A percentile compares a stretch with the other conserved stretches of the same genome.
phyloP scores from a whole-genome alignment of 805 yeast genomes.

The Saccharomycopsis sp. region DNA sequence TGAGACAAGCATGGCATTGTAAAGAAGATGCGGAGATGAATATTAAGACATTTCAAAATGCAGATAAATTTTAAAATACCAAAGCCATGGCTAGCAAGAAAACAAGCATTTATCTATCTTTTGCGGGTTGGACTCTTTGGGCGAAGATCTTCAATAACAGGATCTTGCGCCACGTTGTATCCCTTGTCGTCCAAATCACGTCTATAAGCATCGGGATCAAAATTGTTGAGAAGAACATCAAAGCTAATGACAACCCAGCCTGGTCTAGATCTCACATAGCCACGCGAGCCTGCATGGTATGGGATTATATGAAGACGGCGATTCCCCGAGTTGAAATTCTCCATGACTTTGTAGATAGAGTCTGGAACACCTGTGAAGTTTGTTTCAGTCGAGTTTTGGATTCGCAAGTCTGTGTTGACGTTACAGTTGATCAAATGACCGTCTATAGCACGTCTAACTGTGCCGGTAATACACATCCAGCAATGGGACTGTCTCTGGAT shows the following conservation, averaged over 20 bases:
- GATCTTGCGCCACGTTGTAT: conserved; percentile 54
- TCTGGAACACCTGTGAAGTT: conserved; percentile 56
- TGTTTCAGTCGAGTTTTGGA: conserved; percentile 41
- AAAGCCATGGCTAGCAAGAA: background rate
- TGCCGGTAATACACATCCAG: conserved; percentile 96
- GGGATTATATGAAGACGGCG: conserved; percentile 84
- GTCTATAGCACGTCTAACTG: conserved; percentile 81
- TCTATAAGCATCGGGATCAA: conserved; percentile 42
- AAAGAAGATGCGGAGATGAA: no score
- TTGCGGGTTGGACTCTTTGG: conserved; percentile 68
- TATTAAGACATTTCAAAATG: no score
- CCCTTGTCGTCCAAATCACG: conserved; percentile 40
- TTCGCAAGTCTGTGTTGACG: conserved; percentile 79
- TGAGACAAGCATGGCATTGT: no score
- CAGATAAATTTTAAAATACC: no score
- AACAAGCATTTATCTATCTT: conserved; percentile 1
- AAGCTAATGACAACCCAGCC: conserved; percentile 94
- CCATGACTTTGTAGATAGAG: conserved; percentile 73
- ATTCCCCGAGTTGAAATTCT: conserved; percentile 78
- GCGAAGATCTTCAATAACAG: conserved; percentile 71
- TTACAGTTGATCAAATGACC: conserved; percentile 85
- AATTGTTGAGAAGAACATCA: conserved; percentile 69
- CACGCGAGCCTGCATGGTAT: conserved; percentile 54
- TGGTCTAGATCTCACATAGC: conserved; percentile 58
- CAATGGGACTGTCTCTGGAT: conserved; percentile 90